These are phyloP conservation scores for Astragalus glycyphyllos DNA, from an alignment of 306 rosid genomes.

Conservation along the genomic window DNA sequence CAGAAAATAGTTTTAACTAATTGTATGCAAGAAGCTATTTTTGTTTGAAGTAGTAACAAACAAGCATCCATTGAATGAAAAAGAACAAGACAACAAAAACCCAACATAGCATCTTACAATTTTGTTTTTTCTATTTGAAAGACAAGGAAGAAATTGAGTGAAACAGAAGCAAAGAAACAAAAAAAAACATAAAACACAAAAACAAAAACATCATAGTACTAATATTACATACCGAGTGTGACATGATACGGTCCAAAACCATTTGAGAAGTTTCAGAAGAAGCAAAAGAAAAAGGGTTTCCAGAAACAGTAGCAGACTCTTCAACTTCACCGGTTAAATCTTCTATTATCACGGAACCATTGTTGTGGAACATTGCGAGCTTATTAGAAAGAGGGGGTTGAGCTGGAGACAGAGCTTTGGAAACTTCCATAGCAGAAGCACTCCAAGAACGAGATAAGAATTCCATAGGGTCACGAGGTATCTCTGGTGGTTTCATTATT, in stretches of 20 bases:
- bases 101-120: background rate
- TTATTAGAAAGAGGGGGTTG: slow-evolving; percentile 38
- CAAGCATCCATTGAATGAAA: background rate
- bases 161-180: background rate
- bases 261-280: slow-evolving; percentile 91
- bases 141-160: background rate
- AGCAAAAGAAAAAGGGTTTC: slow-evolving; percentile 91
- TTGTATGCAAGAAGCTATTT: too few species aligned
- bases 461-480: slow-evolving; percentile 85
- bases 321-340: slow-evolving; percentile 69
- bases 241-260: slow-evolving; percentile 94
- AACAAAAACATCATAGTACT: background rate
- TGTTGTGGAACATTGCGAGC: background rate
- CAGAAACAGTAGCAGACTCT: slow-evolving; percentile 66
- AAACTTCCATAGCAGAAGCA: slow-evolving; percentile 80
- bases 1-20: too few species aligned
- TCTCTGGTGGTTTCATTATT: slow-evolving; percentile 57
- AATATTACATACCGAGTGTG: slow-evolving; percentile 72
- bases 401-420: slow-evolving; percentile 74
- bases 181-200: background rate
- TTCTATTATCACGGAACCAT: slow-evolving; percentile 53
- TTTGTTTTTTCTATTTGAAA: background rate
- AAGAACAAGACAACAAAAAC: slow-evolving; percentile 42
- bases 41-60: background rate
- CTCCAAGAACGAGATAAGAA: slow-evolving; percentile 94